phyloP scores from a whole-genome alignment of 129 eudicot species.

The Centaurea solstitialis region DNA sequence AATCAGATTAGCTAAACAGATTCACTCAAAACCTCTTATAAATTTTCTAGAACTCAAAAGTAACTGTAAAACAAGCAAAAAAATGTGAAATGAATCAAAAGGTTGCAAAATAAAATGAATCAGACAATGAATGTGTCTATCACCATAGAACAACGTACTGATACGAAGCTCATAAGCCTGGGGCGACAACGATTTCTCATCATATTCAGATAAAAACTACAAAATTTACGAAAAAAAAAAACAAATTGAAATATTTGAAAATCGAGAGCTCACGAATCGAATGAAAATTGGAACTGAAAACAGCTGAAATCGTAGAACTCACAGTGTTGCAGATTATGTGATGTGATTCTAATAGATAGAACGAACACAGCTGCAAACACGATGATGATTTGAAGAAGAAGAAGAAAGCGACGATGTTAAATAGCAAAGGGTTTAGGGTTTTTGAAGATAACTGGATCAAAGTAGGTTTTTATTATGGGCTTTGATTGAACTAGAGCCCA shows the following conservation, averaged over 20 bases:
- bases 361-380: not conserved
- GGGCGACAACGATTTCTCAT: slow-evolving; percentile 68
- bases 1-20: too few relatives aligned
- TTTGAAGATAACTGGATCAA: not conserved
- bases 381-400: not conserved
- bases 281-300: not conserved
- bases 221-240: not conserved
- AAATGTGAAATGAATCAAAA: not conserved
- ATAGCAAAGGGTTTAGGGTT: not conserved
- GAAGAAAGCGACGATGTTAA: not conserved
- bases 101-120: not conserved
- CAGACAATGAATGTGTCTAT: slow-evolving; percentile 36
- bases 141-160: slow-evolving; percentile 25
- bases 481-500: not conserved
- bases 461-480: not conserved
- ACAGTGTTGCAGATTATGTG: not conserved
- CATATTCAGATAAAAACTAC: not conserved
- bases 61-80: too few relatives aligned
- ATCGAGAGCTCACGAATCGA: not conserved
- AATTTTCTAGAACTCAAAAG: too few relatives aligned
- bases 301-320: not conserved
- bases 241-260: not conserved
- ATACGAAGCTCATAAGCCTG: slow-evolving; percentile 43
- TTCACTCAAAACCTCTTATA: too few relatives aligned
- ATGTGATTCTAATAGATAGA: not conserved